Conservation (phyloP, 306 rosid genomes). For the Citrullus mucosospermus region DNA sequence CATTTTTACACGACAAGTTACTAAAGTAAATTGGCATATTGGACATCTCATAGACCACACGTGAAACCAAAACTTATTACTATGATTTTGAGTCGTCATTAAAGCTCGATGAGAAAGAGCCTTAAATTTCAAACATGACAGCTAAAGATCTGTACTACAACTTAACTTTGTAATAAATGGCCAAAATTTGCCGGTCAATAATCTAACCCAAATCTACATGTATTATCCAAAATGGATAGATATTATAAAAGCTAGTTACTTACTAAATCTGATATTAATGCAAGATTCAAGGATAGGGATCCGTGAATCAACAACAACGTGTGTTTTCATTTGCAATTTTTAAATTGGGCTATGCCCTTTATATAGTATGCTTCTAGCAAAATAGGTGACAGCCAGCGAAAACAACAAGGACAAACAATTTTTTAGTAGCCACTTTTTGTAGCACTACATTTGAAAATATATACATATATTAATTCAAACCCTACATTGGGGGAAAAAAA, state of each 20-base stretch:
- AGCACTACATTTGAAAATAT: too few relatives aligned
- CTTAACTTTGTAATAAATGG: not conserved
- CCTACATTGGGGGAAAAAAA: not conserved
- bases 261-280: not conserved
- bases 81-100: not conserved
- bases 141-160: not conserved
- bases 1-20: not conserved
- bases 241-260: not conserved
- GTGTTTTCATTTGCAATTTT: not conserved
- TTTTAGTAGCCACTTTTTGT: not conserved
- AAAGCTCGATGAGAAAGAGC: not conserved
- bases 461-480: too few relatives aligned
- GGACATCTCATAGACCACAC: not conserved
- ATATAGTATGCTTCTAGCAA: not conserved
- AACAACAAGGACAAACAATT: not conserved
- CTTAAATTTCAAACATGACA: not conserved
- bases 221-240: not conserved
- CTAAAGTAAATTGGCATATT: not conserved
- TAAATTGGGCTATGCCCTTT: not conserved
- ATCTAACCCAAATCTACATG: not conserved
- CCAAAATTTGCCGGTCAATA: not conserved
- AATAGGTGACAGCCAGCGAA: not conserved
- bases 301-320: not conserved
- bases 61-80: not conserved
- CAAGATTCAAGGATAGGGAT: not conserved